Conservation (phyloP, 78 protist genomes). For the Polysphondylium violaceum region DNA sequence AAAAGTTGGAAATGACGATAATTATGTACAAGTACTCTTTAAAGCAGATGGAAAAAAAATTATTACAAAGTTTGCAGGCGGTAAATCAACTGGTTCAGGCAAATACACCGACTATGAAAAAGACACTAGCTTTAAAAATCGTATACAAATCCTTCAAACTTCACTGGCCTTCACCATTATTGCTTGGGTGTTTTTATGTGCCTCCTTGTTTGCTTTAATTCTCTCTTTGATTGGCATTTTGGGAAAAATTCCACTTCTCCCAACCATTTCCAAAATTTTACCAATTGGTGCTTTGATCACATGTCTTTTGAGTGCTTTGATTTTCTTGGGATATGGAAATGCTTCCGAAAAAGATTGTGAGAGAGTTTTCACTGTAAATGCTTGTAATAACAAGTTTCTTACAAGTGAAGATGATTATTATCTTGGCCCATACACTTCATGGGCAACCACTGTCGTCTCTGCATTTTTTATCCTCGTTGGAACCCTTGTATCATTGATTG, state of each 20-base stretch:
- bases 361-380: neutral
- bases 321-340: neutral
- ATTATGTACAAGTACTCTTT: neutral
- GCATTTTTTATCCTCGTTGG: neutral
- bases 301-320: neutral
- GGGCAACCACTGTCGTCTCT: neutral
- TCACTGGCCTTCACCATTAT: conserved; percentile 15
- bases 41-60: too few relatives aligned
- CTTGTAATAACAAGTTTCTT: neutral
- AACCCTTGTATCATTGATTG: too few relatives aligned
- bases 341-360: neutral
- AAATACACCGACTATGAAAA: neutral
- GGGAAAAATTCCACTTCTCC: neutral
- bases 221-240: neutral
- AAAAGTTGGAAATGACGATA: neutral
- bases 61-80: neutral
- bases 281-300: neutral
- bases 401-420: neutral
- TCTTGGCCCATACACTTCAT: neutral
- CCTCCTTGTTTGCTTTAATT: neutral
- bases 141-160: neutral
- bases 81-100: neutral
- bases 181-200: neutral
- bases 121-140: neutral
- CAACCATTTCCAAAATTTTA: neutral